Percentiles rank a stretch among this genome's conserved stretches.
Evolutionary conservation across 305 asterid species (phyloP).

Genomic region (Plantago coronopus): DNA sequence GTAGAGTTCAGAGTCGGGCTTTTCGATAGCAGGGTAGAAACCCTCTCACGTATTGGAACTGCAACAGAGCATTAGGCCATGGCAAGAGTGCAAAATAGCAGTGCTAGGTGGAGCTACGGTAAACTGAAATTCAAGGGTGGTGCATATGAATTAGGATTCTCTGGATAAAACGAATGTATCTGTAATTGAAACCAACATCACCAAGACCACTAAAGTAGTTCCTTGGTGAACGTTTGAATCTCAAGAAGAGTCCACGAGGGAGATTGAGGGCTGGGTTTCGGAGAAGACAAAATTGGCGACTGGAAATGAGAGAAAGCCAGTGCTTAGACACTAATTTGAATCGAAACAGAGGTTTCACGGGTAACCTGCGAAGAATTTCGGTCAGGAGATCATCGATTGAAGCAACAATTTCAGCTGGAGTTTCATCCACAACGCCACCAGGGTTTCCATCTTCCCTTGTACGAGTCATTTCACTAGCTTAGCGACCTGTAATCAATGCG

Average conservation of each 20-base stretch:
- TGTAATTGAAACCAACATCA: neutral
- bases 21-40: neutral
- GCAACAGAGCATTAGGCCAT: neutral
- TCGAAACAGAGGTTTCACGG: neutral
- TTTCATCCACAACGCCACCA: too few species aligned
- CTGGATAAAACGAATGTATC: neutral
- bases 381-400: neutral
- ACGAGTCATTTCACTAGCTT: too few species aligned
- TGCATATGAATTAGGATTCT: too few species aligned
- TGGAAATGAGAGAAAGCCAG: neutral
- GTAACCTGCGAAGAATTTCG: neutral
- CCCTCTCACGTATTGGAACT: too few species aligned
- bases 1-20: neutral
- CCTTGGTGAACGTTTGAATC: neutral
- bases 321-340: neutral
- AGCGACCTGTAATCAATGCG: too few species aligned
- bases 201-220: too few species aligned
- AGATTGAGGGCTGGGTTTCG: neutral
- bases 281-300: neutral
- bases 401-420: neutral
- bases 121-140: neutral
- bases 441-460: too few species aligned
- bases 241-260: neutral
- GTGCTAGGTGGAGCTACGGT: neutral
- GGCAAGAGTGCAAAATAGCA: neutral